A percentile compares a stretch with the other conserved stretches of the same genome.
Conservation (phyloP, 2,329 filamentous ascomycete genomes). For the Calonectria leucothoes region DNA sequence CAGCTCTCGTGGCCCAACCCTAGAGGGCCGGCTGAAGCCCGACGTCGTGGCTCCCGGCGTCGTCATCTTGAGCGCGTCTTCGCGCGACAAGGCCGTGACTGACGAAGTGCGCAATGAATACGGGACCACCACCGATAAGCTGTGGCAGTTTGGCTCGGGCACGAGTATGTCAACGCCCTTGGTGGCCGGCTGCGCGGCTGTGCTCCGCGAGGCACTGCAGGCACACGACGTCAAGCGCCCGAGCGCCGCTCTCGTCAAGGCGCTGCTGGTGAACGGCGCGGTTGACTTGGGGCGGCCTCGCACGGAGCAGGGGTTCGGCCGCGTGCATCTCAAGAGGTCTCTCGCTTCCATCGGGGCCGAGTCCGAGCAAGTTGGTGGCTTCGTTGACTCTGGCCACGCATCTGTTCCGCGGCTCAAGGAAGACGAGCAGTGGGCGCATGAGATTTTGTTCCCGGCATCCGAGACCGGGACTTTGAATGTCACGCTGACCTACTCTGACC, state of each 20-base stretch:
- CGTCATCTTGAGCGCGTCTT: not conserved
- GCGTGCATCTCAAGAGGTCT: not conserved
- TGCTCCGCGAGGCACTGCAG: not conserved
- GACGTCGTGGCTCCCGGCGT: slow-evolving; percentile 4
- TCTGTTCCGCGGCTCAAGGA: too few relatives aligned
- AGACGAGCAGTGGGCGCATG: too few relatives aligned
- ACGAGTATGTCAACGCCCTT: slow-evolving; percentile 11
- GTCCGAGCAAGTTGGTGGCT: too few relatives aligned
- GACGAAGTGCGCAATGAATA: not conserved
- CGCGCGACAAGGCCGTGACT: not conserved
- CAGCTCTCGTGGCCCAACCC: slow-evolving; percentile 16
- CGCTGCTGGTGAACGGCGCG: slow-evolving; percentile 5
- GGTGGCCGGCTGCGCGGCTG: not conserved
- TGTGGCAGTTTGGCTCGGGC: not conserved
- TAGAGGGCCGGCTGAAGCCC: not conserved
- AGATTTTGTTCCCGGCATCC: too few relatives aligned
- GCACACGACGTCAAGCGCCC: slow-evolving; percentile 1
- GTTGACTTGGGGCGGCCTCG: not conserved
- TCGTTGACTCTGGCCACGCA: too few relatives aligned
- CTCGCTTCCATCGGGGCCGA: not conserved
- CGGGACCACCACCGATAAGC: not conserved
- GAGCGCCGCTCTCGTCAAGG: not conserved
- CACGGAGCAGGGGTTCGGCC: not conserved
- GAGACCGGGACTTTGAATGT: too few relatives aligned
- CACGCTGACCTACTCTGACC: too few relatives aligned